phyloP scores from a whole-genome alignment of 148 eudicot genomes.

The Mesembryanthemum crystallinum region DNA sequence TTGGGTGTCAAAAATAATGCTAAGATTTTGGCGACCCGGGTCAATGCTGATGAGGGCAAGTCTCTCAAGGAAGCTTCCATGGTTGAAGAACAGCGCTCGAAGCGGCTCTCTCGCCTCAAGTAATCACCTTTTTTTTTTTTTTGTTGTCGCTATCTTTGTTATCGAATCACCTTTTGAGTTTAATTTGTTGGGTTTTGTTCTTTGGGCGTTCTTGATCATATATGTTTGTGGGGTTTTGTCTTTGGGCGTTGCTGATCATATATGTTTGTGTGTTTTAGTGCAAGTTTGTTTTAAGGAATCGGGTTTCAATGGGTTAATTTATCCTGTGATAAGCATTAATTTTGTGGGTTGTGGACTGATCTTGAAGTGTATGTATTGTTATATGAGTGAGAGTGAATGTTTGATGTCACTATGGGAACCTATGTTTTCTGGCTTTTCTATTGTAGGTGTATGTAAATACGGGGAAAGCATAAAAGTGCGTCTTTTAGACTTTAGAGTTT shows the following conservation, averaged over 20 bases:
- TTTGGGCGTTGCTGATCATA: too few species aligned
- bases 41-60: constrained; percentile 43
- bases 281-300: neutral
- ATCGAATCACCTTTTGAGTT: neutral
- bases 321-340: neutral
- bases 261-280: neutral
- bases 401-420: neutral
- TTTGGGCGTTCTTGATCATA: too few species aligned
- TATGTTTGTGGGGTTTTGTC: too few species aligned
- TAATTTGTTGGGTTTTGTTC: too few species aligned
- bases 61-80: constrained; percentile 41
- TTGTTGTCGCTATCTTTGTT: neutral
- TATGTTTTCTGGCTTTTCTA: neutral
- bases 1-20: constrained; percentile 67
- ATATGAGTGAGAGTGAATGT: neutral
- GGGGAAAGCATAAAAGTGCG: neutral
- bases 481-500: neutral
- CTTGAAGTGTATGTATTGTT: neutral
- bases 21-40: constrained; percentile 57
- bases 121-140: constrained; percentile 13
- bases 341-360: constrained; percentile 1
- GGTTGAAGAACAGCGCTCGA: constrained; percentile 70
- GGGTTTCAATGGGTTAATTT: neutral
- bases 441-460: too few species aligned
- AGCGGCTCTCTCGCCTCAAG: constrained; percentile 66